Conservation (phyloP, 352 stramenopile genomes). For the Globisporangium abappressorium region DNA sequence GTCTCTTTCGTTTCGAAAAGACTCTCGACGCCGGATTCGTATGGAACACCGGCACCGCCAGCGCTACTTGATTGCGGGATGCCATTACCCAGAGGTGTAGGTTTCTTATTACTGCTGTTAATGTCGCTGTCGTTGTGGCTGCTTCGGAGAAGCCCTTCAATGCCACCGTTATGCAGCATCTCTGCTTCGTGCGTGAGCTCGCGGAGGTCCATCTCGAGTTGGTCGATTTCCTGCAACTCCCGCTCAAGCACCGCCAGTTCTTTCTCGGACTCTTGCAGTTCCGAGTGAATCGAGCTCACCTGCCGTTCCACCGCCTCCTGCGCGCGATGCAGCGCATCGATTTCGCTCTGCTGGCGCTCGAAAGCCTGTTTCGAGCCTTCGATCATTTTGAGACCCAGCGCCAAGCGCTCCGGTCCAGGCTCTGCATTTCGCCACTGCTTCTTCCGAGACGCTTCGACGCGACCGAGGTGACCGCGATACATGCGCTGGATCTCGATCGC, state of each 20-base stretch:
- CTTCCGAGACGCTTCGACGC: conserved; percentile 56
- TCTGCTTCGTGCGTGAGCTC: conserved; percentile 91
- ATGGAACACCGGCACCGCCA: conserved; percentile 20
- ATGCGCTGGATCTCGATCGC: conserved; percentile 89
- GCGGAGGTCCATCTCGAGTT: conserved; percentile 87
- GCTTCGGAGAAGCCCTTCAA: conserved; percentile 48
- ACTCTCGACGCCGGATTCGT: conserved; percentile 48
- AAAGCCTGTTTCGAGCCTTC: conserved; percentile 93
- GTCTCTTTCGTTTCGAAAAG: conserved; percentile 46
- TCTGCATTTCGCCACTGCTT: conserved; percentile 86
- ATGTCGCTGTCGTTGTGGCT: conserved; percentile 15
- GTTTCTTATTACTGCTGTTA: conserved; percentile 18
- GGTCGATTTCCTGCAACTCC: conserved; percentile 91
- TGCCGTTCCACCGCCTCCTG: conserved; percentile 88
- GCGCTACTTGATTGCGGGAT: conserved; percentile 26
- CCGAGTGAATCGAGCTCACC: conserved; percentile 87
- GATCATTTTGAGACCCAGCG: conserved; percentile 89
- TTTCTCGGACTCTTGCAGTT: conserved; percentile 89
- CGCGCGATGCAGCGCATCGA: conserved; percentile 89
- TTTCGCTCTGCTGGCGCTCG: conserved; percentile 89
- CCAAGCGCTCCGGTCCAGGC: conserved; percentile 86
- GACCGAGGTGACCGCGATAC: conserved; percentile 83
- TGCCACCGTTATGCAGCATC: conserved; percentile 62
- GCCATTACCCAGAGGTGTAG: conserved; percentile 45
- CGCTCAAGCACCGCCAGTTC: conserved; percentile 89